Base-by-base conservation (phyloP, 164 flowering plant species). In the Dillenia suffruticosa region DNA sequence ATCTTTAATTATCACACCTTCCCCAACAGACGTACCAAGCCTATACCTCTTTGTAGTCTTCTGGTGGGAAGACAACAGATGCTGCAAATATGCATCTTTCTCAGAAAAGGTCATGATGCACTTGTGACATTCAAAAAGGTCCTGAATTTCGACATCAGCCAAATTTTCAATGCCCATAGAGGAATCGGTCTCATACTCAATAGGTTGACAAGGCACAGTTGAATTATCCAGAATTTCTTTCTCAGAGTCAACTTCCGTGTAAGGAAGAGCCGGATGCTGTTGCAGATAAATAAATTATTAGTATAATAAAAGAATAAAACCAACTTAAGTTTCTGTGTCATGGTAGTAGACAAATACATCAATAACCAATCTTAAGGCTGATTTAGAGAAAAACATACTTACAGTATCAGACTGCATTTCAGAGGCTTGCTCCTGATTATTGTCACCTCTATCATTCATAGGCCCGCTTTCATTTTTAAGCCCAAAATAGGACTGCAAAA, bases 31-130 rank as follows among this genome's bases (percentile, higher is more conserved):
- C 61, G 85, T 71, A 63, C 91, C 84, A 70, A 82, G 72, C 54
- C 82, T 71, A 63, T 72, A 76, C 68, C 79, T 78, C 74, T 79
- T 82, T 16, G 86, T 75, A 57, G 81, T 79, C 74, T 75, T 80
- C 66, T 82, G 82, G 70, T 92, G 96, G 57, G 72, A 69, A 49
- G 84, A 71, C 46, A 84, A 59, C 51, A 90, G 75, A 63, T 92
- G 98, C 72, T 82, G 78, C 78, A 90, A 68, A 66, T 82, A 92
- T 14, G 77, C 57, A 67, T 85, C 88, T 77, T 88, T 88, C 52
- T 80, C 87, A 51, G 74, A 74, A 74, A 88, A 88, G n/a, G 65
- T 73, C 72, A 78, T 62, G 17, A 79, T 84, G 73, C 98, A 92
- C 70, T 81, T 84, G 57, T 57, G 79, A 63, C 97, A 92, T 59